Conservation (phyloP, 1,284 basidiomycete species). For the Leccinum brunneo-olivaceum region DNA sequence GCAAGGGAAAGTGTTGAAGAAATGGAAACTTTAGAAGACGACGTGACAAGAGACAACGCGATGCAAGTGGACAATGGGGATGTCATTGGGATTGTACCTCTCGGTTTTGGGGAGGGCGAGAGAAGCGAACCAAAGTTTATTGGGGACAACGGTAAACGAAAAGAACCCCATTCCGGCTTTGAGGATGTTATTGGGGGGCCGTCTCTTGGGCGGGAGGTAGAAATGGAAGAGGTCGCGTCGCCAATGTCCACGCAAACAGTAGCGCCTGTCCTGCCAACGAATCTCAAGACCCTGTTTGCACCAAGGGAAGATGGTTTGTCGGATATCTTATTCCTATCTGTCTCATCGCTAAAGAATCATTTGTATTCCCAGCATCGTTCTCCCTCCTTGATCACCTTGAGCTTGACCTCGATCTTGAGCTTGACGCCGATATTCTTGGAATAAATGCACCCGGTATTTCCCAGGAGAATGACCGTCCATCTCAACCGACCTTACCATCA, state of each 20-base stretch:
- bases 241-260: not conserved
- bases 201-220: constrained; percentile 1
- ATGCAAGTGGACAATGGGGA: not conserved
- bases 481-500: not conserved
- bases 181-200: not conserved
- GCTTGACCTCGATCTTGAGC: constrained; percentile 54
- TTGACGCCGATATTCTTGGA: constrained; percentile 48
- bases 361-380: constrained; percentile 38
- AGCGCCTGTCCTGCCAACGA: constrained; percentile 17
- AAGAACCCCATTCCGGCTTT: constrained; percentile 11
- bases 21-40: constrained; percentile 36
- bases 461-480: not conserved
- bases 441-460: constrained; percentile 3
- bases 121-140: not conserved
- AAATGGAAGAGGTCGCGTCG: constrained; percentile 11
- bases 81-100: not conserved
- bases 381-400: constrained; percentile 63
- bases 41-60: not conserved
- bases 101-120: not conserved
- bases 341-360: not conserved
- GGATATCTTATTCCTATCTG: not conserved
- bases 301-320: constrained; percentile 54
- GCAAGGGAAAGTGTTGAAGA: constrained; percentile 52
- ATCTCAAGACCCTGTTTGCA: constrained; percentile 65
- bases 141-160: not conserved